A percentile compares a stretch with the other conserved stretches of the same genome.
phyloP scores from a whole-genome alignment of 2,329 filamentous ascomycete genomes.

The Scedosporium dehoogii region DNA sequence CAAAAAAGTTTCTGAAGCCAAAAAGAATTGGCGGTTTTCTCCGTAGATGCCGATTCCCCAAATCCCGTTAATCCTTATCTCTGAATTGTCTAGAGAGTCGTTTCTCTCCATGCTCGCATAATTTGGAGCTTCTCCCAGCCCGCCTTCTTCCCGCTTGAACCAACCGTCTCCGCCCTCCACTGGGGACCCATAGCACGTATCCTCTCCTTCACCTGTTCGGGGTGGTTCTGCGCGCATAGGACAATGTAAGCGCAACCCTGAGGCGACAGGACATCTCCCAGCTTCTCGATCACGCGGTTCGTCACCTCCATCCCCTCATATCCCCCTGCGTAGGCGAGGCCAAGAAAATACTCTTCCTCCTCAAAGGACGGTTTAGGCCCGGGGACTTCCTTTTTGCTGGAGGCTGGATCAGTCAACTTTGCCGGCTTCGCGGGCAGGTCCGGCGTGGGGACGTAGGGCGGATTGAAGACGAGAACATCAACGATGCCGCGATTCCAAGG shows the following conservation, averaged over 20 bases:
- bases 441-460: constrained; percentile 86
- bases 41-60: no score
- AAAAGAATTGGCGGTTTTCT: not conserved
- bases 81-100: no score
- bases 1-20: not conserved
- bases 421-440: constrained; percentile 50
- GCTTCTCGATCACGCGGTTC: constrained; percentile 59
- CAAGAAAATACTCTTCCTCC: constrained; percentile 71
- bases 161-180: constrained; percentile 73
- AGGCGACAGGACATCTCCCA: constrained; percentile 53
- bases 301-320: constrained; percentile 91
- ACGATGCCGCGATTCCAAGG: constrained; percentile 49
- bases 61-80: not conserved
- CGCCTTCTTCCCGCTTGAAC: constrained; percentile 73
- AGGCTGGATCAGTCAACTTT: constrained; percentile 8
- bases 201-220: constrained; percentile 57
- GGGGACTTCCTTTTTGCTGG: constrained; percentile 18
- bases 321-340: constrained; percentile 83
- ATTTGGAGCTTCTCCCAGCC: constrained; percentile 94
- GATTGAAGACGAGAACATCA: constrained; percentile 91
- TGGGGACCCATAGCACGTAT: constrained; percentile 40
- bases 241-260: constrained; percentile 81
- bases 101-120: constrained; percentile 72
- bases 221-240: constrained; percentile 83
- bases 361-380: constrained; percentile 46